Conservation (phyloP, 768 basidiomycete genomes). For the Leucosporidium creatinivorum region DNA sequence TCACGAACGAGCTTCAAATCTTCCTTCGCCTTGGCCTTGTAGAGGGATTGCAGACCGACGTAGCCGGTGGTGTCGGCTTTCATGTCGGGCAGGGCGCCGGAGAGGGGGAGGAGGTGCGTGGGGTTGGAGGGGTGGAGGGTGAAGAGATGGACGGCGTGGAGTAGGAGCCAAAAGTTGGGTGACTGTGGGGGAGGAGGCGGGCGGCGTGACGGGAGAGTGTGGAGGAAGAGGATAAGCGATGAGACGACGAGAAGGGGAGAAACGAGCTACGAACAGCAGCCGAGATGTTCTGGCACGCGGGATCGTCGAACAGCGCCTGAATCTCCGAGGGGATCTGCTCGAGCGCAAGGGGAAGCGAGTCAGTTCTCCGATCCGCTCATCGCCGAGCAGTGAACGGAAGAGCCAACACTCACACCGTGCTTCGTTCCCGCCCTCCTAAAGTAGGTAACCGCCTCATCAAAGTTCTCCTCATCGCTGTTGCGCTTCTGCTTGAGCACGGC, state of each 20-base stretch:
- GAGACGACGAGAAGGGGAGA: constrained; percentile 36
- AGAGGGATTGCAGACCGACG: constrained; percentile 74
- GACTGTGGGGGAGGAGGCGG: constrained; percentile 41
- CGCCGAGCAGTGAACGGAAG: not conserved
- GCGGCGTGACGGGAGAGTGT: not conserved
- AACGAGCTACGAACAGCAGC: constrained; percentile 42
- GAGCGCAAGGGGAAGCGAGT: no score
- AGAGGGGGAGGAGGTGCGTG: constrained; percentile 62
- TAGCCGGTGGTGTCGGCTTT: constrained; percentile 79
- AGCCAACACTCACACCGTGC: not conserved
- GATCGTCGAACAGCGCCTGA: constrained; percentile 56
- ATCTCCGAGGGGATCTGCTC: constrained; percentile 62
- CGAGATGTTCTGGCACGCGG: constrained; percentile 48
- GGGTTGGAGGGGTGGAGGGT: constrained; percentile 45
- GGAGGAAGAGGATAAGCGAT: not conserved
- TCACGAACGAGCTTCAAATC: constrained; percentile 39
- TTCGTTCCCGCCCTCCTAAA: constrained; percentile 47
- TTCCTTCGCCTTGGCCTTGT: constrained; percentile 58
- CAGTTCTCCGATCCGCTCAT: not conserved
- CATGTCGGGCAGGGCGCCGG: constrained; percentile 87
- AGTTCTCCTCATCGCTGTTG: constrained; percentile 80
- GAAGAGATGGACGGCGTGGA: constrained; percentile 65
- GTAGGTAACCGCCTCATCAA: constrained; percentile 85
- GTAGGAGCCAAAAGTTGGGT: constrained; percentile 69
- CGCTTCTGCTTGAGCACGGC: constrained; percentile 56